These are phyloP conservation scores for Brassica juncea DNA, from an alignment of 345 rosid genomes.

Conservation along the genomic window DNA sequence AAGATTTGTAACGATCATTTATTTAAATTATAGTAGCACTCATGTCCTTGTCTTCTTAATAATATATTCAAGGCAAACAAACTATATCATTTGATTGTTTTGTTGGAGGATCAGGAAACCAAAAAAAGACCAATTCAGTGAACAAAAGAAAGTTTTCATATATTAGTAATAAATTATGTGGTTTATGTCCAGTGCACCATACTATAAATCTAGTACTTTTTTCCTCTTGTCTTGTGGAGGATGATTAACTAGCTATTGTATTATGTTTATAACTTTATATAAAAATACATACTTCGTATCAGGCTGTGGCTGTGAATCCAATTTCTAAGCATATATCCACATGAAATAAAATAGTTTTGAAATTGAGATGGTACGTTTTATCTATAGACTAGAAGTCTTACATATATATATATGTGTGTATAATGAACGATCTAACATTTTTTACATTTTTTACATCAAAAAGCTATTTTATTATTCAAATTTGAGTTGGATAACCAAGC, in stretches of 20 bases:
- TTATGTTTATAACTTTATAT: background rate
- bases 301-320: constrained; percentile 1
- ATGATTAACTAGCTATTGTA: background rate
- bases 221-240: constrained; percentile 9
- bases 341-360: background rate
- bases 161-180: constrained; percentile 24
- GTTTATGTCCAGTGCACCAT: constrained; percentile 29
- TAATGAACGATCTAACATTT: background rate
- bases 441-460: too few species aligned
- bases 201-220: constrained; percentile 29
- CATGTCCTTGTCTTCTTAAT: constrained; percentile 27
- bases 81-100: constrained; percentile 32
- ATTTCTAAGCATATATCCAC: constrained; percentile 1
- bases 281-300: background rate
- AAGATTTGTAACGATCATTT: constrained; percentile 24
- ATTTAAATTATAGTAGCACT: constrained; percentile 22
- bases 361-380: background rate
- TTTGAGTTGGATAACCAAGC: too few species aligned
- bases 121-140: constrained; percentile 22
- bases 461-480: too few species aligned
- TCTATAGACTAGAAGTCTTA: background rate
- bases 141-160: constrained; percentile 25
- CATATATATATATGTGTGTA: too few species aligned
- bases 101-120: constrained; percentile 41
- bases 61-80: constrained; percentile 12